Evolutionary conservation across 768 basidiomycete genomes (phyloP), one percentile per base, ranked within the genome.

Genomic region (Baorangia bicolor): DNA sequence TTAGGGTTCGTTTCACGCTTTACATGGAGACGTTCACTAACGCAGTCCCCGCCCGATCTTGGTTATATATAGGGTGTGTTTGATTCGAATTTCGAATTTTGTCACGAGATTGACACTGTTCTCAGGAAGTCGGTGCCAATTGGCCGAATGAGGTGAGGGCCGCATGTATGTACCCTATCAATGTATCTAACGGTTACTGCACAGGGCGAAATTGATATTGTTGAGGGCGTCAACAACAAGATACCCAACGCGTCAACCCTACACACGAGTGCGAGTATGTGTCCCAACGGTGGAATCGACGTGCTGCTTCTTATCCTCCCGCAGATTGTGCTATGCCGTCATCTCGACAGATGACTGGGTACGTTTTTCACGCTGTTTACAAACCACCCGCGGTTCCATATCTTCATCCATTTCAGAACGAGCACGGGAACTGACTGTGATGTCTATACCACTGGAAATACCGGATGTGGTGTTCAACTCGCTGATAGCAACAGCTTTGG

Each of bases 171-270:
- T 2, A 11, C 5, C 5, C 35, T 2, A 31, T 34, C 10, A 6
- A 9, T 23, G 13, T 11, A 2, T 23, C 34, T 39, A 13, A 56
- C 3, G 0, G 11, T 33, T 28, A 23, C 18, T 13, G 0, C 30
- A 30, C 42, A 72, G 69, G 69, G 71, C 1, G 69, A 70, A 56
- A 57, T 70, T 3, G 72, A 73, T 55, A 72, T 73, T 13, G 16
- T 73, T 2, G 72, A 74, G 38, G 73, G 73, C 8, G 69, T 70
- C 51, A 74, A 74, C 40, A 34, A 64, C 46, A 16, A 50, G n/a
- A 16, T 38, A 5, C 70, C 73, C 2, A 69, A 74, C 45, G 57
- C 60, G 21, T 63, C 67, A 12, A 71, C 68, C n/a, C 48, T 75
- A 14, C 73, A 74, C 48, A 71, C 65, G 1, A 60, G 28, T 43